A percentile compares a stretch with the other conserved stretches of the same genome.
Conservation (phyloP, 2,329 filamentous ascomycete species). For the Ophiostoma ips region DNA sequence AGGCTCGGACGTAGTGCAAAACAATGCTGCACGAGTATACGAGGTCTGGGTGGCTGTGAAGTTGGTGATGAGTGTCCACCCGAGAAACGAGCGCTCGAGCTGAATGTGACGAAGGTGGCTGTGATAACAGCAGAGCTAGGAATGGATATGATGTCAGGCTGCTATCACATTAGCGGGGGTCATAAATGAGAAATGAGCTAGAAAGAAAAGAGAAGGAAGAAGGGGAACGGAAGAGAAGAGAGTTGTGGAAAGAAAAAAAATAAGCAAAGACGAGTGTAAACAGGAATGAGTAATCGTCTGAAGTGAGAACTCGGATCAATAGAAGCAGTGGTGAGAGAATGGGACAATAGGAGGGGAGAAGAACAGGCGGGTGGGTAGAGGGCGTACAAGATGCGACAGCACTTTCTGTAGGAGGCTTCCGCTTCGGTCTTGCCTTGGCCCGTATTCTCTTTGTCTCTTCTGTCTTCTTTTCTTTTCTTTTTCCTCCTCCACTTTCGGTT, state of each 20-base stretch:
- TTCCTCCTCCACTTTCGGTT: neutral
- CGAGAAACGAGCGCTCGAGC: too few relatives aligned
- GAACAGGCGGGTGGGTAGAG: neutral
- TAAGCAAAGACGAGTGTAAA: neutral
- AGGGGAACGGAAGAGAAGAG: conserved; percentile 1
- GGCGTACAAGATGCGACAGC: conserved; percentile 1
- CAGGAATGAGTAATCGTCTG: too few relatives aligned
- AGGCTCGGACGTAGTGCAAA: neutral
- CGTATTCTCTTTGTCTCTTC: neutral
- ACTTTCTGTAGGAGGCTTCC: neutral
- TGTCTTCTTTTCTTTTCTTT: neutral
- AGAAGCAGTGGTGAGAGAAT: neutral
- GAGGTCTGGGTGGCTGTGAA: too few relatives aligned
- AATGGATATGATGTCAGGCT: neutral
- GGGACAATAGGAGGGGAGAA: neutral
- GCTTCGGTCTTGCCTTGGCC: neutral
- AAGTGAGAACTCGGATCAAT: neutral
- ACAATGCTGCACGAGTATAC: too few relatives aligned
- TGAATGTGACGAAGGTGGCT: too few relatives aligned
- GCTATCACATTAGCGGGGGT: neutral
- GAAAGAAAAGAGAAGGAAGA: conserved; percentile 9
- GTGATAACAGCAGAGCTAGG: neutral
- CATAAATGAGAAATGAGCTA: conserved; percentile 9
- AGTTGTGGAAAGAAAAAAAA: neutral
- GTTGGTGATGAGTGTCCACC: too few relatives aligned